phyloP scores from a whole-genome alignment of 2,329 filamentous ascomycete genomes.

The Colletotrichum sp. region DNA sequence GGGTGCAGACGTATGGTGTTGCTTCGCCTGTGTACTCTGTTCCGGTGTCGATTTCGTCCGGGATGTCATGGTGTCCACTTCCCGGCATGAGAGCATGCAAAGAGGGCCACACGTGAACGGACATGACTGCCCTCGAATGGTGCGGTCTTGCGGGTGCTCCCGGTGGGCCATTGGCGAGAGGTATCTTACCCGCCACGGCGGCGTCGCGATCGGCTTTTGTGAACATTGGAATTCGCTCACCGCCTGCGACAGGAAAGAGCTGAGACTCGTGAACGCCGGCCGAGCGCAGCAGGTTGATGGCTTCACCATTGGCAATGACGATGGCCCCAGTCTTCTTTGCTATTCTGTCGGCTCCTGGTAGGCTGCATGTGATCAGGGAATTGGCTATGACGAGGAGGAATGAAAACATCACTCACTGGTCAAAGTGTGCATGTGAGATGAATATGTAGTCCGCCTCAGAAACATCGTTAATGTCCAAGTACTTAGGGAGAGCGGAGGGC shows the following conservation, averaged over 20 bases:
- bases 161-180: background rate
- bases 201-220: background rate
- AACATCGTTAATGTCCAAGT: constrained; percentile 23
- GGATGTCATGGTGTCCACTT: background rate
- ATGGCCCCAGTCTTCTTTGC: constrained; percentile 27
- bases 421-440: constrained; percentile 29
- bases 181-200: background rate
- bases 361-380: background rate
- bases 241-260: constrained; percentile 25
- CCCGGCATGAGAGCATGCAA: constrained; percentile 27
- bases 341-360: constrained; percentile 28
- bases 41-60: background rate
- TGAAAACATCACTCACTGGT: constrained; percentile 12
- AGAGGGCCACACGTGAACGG: constrained; percentile 27
- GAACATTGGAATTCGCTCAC: constrained; percentile 28
- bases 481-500: background rate
- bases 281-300: constrained; percentile 24
- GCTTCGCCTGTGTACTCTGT: background rate
- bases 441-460: constrained; percentile 28
- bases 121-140: constrained; percentile 1
- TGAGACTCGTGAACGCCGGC: constrained; percentile 27
- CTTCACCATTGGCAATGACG: constrained; percentile 27
- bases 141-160: background rate
- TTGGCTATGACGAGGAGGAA: background rate
- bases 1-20: background rate